Conservation (phyloP, 768 basidiomycete species). For the Polyporus arcularius region DNA sequence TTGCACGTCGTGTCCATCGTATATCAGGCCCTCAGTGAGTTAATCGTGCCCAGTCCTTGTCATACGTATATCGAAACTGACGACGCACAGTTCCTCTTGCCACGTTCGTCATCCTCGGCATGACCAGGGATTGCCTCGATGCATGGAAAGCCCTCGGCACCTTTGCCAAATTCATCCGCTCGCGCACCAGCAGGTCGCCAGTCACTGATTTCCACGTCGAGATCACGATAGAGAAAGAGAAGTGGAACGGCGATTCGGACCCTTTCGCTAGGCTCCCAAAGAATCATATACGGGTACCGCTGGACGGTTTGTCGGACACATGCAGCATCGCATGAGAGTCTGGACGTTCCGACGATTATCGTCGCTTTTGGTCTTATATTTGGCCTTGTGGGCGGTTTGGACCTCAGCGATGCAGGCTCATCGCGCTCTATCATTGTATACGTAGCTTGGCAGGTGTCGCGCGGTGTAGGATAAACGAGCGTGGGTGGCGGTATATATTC, state of each 20-base stretch:
- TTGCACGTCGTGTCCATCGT: not conserved
- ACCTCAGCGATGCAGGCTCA: not conserved
- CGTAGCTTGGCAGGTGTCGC: not conserved
- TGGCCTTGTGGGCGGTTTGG: not conserved
- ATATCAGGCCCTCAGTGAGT: conserved; percentile 5
- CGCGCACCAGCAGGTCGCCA: too few relatives aligned
- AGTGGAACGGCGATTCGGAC: too few relatives aligned
- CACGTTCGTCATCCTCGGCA: conserved; percentile 19
- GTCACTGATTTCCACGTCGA: too few relatives aligned
- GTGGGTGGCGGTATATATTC: conserved; percentile 1
- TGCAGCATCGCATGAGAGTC: too few relatives aligned
- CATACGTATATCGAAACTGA: not conserved
- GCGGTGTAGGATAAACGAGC: not conserved
- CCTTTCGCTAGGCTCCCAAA: too few relatives aligned
- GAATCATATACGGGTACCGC: too few relatives aligned
- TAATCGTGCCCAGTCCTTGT: not conserved
- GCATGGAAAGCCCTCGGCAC: not conserved
- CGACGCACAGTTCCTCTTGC: conserved; percentile 19
- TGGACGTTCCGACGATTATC: too few relatives aligned
- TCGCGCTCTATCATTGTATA: not conserved
- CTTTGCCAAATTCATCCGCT: not conserved
- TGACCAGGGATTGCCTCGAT: conserved; percentile 2
- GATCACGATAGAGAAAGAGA: too few relatives aligned
- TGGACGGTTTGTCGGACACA: too few relatives aligned
- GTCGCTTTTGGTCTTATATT: too few relatives aligned